Conservation (phyloP, 352 stramenopile species). For the Thraustochytrium striatum region DNA sequence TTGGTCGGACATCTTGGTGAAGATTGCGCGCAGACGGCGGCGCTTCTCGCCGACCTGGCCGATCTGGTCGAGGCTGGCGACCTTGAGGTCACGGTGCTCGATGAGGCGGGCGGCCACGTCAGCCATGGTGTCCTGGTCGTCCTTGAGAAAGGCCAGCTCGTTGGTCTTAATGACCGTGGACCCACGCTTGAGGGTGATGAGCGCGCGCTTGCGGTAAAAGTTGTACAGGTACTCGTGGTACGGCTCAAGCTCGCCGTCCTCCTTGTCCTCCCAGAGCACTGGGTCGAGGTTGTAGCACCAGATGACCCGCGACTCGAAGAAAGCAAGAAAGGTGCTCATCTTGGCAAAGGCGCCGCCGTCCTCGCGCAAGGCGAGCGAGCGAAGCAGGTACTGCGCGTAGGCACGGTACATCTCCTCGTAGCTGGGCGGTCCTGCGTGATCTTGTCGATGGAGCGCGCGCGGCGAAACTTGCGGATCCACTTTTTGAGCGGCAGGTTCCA, state of each 20-base stretch:
- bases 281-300: constrained; percentile 41
- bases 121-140: constrained; percentile 12
- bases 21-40: background rate
- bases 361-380: background rate
- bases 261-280: constrained; percentile 29
- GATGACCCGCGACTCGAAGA: constrained; percentile 37
- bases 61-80: background rate
- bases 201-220: constrained; percentile 36
- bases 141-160: constrained; percentile 41
- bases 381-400: constrained; percentile 24
- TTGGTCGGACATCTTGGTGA: constrained; percentile 20
- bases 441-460: constrained; percentile 11
- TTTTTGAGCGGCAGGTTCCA: constrained; percentile 41
- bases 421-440: constrained; percentile 27
- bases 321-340: constrained; percentile 15
- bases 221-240: constrained; percentile 41
- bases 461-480: constrained; percentile 35
- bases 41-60: background rate
- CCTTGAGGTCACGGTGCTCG: constrained; percentile 21
- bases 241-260: constrained; percentile 43
- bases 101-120: constrained; percentile 27
- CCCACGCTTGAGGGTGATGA: constrained; percentile 1
- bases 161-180: constrained; percentile 45
- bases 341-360: constrained; percentile 44
- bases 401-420: constrained; percentile 41